Base-by-base conservation (phyloP, 345 rosid species). In the Camelina laxa region DNA sequence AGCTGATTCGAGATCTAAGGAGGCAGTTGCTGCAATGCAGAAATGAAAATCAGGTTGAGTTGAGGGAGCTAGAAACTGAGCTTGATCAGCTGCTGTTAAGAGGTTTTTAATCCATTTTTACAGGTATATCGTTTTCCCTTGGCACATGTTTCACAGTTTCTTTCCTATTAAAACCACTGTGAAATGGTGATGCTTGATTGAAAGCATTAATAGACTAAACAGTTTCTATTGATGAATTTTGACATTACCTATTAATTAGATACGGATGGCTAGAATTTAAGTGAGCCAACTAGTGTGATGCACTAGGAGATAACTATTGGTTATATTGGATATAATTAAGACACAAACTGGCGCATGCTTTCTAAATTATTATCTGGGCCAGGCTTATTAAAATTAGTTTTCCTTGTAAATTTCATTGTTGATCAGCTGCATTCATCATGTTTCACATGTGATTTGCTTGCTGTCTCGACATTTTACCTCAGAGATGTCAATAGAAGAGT, bases 1-100 rank as follows among this genome's bases (percentile, higher is more conserved):
- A 82, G 71, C 79, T 81, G 60, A 84, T 91, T 48, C 81, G 59
- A 57, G 85, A 64, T 75, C 92, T 89, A 65, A 79, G 65, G 27
- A 81, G 84, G 73, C 91, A 82, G 68, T 76, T 91, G 76, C 16
- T 68, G 36, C 87, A 74, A 59, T 91, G 97, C 66, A 84, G 75
- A 78, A 75, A 74, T 56, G 87, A 84, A 70, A 83, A 82, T 58
- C 57, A 76, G 20, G 73, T 59, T 45, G 80, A 83, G 77, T 74
- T 84, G 61, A 60, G 74, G 14, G 87, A 87, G 78, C 79, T 75
- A 56, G 61, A 67, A 9, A 74, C 84, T 53, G 85, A 87, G 74
- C 82, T 85, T 75, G 85, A 87, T 63, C 78, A 73, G 78, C 80
- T 77, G 49, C 84, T 80, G 0, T 22, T 76, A 50, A 74, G 81